These are phyloP conservation scores for Phytophthora litchii DNA, from an alignment of 352 stramenopile species.

Conservation along the genomic window DNA sequence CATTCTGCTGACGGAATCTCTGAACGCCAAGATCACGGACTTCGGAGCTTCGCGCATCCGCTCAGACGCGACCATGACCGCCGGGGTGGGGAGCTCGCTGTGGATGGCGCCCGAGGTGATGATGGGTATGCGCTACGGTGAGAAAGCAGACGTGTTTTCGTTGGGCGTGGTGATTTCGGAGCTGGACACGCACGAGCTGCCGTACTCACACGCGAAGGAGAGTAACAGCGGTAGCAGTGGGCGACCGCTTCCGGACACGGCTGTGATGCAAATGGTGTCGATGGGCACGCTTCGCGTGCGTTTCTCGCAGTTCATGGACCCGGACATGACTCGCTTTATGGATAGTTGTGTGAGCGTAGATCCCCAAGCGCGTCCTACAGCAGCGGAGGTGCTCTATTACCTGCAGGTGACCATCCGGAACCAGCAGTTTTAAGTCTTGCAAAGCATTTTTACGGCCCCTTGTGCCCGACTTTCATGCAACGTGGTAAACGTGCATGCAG, in stretches of 20 bases:
- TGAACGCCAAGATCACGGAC: slow-evolving; percentile 55
- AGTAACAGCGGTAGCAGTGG: slow-evolving; percentile 7
- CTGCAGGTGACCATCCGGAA: slow-evolving; percentile 28
- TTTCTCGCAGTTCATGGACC: slow-evolving; percentile 21
- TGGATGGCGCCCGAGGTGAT: slow-evolving; percentile 50
- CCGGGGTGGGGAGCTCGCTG: slow-evolving; percentile 22
- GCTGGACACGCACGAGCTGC: slow-evolving; percentile 37
- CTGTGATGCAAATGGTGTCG: slow-evolving; percentile 40
- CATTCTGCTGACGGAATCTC: slow-evolving; percentile 48
- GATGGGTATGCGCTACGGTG: slow-evolving; percentile 42
- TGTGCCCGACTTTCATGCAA: too few relatives aligned
- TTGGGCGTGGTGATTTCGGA: slow-evolving; percentile 39
- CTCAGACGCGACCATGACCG: slow-evolving; percentile 34
- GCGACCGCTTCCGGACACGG: slow-evolving; percentile 21
- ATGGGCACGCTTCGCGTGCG: slow-evolving; percentile 26
- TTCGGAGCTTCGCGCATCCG: slow-evolving; percentile 43
- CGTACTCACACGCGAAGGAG: slow-evolving; percentile 35
- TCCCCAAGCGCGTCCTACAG: slow-evolving; percentile 19
- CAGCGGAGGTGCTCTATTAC: slow-evolving; percentile 38
- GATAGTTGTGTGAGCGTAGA: slow-evolving; percentile 27
- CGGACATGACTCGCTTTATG: slow-evolving; percentile 17
- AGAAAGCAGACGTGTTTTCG: slow-evolving; percentile 49
- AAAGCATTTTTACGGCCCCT: too few relatives aligned
- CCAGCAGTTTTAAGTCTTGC: too few relatives aligned
- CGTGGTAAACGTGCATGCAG: too few relatives aligned